Base-by-base conservation (phyloP, 176 grass and related monocot species). In the Panicum miliaceum region DNA sequence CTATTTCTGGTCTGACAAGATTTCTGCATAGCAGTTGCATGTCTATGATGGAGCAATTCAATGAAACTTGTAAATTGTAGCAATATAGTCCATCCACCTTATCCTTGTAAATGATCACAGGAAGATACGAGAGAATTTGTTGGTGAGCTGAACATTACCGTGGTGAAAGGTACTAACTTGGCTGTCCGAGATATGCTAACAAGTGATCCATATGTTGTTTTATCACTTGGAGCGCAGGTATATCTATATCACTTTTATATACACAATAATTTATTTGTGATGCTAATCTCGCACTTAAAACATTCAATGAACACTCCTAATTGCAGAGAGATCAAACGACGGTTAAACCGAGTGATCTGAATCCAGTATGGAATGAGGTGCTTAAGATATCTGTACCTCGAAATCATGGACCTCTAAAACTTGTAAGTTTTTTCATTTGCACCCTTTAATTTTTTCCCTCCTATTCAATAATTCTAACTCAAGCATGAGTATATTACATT, bases 341-440 rank as follows among this genome's bases (percentile, higher is more conserved):
- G 26, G 84, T 99, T 61, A 99, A 96, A 86, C 70, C 73, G 15
- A 99, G 93, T 77, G 92, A 96, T 67, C 64, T 99, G 72, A 99
- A 99, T 84, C 96, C 96, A 27, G 75, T 99, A 75, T 99, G 96
- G 93, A 95, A 99, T 89, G 96, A 99, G 81, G 93, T 92, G 65
- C 86, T 99, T 77, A 94, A 90, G 46, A 68, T 99, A 82, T 84
- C 88, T 87, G 75, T 99, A 81, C 96, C 96, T 76, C 93, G 84
- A 85, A 91, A 81, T 76, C 94, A 96, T 57, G 93, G 96, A 51
- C 85, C 93, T 91, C 86, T 99, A 79, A 99, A 99, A 88, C 90
- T 99, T 83, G 96, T 99, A 89, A 85, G 91, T 84, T 85, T 73
- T 75, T 76, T 86, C 47, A 26, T 84, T 25, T 36, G 20, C 42